phyloP scores from a whole-genome alignment of 2,329 filamentous ascomycete genomes.

The Neopestalotiopsis sp. region DNA sequence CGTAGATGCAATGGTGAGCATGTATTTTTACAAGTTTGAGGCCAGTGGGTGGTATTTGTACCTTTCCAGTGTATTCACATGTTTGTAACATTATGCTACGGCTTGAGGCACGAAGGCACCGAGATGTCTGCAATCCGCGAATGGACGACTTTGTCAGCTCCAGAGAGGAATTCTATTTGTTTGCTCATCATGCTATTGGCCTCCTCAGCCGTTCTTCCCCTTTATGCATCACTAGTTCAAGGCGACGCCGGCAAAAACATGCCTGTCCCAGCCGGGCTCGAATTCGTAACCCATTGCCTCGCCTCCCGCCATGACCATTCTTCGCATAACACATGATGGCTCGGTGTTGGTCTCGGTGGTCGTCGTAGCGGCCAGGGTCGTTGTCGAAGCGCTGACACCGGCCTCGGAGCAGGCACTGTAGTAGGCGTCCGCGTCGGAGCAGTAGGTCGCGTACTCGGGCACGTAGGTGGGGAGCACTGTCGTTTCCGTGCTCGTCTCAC shows the following conservation, averaged over 20 bases:
- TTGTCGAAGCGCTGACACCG: not conserved
- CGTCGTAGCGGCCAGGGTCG: not conserved
- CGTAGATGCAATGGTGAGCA: too few relatives aligned
- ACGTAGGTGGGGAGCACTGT: not conserved
- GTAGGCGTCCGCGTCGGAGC: not conserved
- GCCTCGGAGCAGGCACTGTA: slow-evolving; percentile 3
- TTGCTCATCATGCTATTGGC: not conserved
- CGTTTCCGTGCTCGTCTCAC: not conserved
- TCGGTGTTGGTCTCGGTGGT: not conserved
- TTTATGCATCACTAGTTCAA: not conserved
- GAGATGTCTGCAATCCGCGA: too few relatives aligned
- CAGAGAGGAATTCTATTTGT: not conserved
- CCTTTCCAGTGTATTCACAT: too few relatives aligned
- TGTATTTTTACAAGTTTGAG: too few relatives aligned
- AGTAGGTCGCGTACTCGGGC: not conserved
- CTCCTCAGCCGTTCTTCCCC: not conserved
- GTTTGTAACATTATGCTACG: too few relatives aligned
- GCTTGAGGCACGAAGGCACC: too few relatives aligned
- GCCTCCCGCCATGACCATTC: not conserved
- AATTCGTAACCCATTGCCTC: not conserved
- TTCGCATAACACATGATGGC: not conserved
- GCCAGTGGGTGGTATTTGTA: too few relatives aligned
- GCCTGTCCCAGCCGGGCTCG: not conserved
- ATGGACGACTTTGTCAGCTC: not conserved
- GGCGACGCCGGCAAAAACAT: not conserved